Percentiles rank a stretch among this genome's conserved stretches.
These are phyloP conservation scores for Cordyceps cateniannulata DNA, from an alignment of 2,329 filamentous ascomycete genomes.

Conservation along the genomic window DNA sequence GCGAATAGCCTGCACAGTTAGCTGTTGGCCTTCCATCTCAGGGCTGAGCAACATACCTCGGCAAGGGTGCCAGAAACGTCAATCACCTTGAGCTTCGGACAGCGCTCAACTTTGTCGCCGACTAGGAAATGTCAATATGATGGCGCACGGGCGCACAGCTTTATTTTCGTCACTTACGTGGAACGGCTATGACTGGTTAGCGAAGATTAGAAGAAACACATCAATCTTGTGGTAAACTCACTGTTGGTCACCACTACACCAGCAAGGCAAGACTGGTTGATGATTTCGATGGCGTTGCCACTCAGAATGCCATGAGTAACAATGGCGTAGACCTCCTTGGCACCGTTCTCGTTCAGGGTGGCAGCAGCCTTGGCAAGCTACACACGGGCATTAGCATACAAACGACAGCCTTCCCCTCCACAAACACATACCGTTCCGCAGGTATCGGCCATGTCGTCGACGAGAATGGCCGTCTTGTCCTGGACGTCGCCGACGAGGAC, in stretches of 20 bases:
- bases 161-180: constrained; percentile 20
- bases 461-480: constrained; percentile 88
- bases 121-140: constrained; percentile 29
- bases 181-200: constrained; percentile 29
- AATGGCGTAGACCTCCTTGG: constrained; percentile 83
- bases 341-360: constrained; percentile 80
- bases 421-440: constrained; percentile 60
- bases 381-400: constrained; percentile 11
- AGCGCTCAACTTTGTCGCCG: constrained; percentile 71
- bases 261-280: constrained; percentile 71
- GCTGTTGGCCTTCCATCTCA: neutral
- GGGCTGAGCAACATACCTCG: constrained; percentile 33
- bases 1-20: constrained; percentile 49
- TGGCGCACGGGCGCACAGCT: neutral
- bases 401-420: neutral
- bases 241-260: constrained; percentile 86
- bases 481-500: constrained; percentile 88
- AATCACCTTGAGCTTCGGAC: constrained; percentile 79
- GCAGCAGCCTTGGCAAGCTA: constrained; percentile 72
- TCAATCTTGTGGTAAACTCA: constrained; percentile 23
- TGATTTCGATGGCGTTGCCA: constrained; percentile 78
- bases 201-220: neutral
- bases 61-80: constrained; percentile 81
- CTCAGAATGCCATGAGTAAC: constrained; percentile 91
- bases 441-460: constrained; percentile 97